Evolutionary conservation across 1,284 basidiomycete species (phyloP), one percentile per base, ranked within the genome.

Genomic region (Trametes hirsuta): DNA sequence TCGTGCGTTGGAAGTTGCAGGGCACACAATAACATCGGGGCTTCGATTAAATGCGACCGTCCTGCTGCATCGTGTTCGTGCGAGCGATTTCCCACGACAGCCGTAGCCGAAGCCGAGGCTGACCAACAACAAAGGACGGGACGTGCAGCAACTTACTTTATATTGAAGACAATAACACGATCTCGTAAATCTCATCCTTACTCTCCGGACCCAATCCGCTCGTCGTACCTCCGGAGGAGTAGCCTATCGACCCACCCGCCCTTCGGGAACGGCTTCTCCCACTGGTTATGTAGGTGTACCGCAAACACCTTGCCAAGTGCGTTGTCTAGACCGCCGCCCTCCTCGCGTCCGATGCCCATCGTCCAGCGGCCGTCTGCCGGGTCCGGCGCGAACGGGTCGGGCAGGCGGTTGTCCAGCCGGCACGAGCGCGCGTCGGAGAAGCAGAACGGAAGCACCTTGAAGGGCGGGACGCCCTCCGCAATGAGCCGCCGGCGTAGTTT

Each of bases 211-310:
- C 44, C 61, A 18, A 83, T 61, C 61, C 70, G 77, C 59, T 74
- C 67, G 47, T 90, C 85, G 69, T 92, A 90, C 68, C 81, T 78
- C 57, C 75, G 79, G 65, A 95, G 74, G 61, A 96, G 69, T 55
- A 93, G 66, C 67, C 91, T 77, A 44, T 93, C 86, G 0, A 97
- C 84, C 94, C 94, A 95, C 0, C 94, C 92, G 12, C 76, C 81
- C 47, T 74, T 74, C 0, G 94, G 93, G 68, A 91, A 97, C 46
- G 76, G 71, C 77, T 92, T 94, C 55, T 88, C 83, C 95, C 95
- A 97, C 72, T 94, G 93, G 75, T 97, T 97, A 74, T 97, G 95
- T 66, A 98, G 72, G 77, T 96, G 95, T 30, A 98, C 85, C 0
- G 87, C 84, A 76, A 95, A 97, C 8, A 97, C 82, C 60, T 88